Conservation (phyloP, 768 basidiomycete species). For the Boletus insuetus region DNA sequence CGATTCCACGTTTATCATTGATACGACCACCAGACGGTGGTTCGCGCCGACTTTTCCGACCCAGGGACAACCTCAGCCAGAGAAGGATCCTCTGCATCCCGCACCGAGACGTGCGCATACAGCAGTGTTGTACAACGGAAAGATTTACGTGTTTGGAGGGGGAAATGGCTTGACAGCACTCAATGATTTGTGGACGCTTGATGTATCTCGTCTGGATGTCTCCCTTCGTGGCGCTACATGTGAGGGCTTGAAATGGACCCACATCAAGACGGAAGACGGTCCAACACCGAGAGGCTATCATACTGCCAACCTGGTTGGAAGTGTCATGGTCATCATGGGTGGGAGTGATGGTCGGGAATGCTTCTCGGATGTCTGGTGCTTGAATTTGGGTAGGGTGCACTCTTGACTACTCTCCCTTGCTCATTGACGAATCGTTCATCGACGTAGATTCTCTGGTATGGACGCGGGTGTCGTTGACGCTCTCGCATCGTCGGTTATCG, state of each 20-base stretch:
- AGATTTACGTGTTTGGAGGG: slow-evolving; percentile 89
- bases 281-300: slow-evolving; percentile 83
- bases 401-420: not conserved
- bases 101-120: slow-evolving; percentile 86
- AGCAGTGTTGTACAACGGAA: slow-evolving; percentile 65
- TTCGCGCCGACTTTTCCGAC: slow-evolving; percentile 40
- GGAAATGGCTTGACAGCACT: slow-evolving; percentile 89
- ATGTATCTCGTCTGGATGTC: slow-evolving; percentile 49
- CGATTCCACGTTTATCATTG: slow-evolving; percentile 78
- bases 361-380: slow-evolving; percentile 84
- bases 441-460: slow-evolving; percentile 27
- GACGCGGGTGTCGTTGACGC: slow-evolving; percentile 24
- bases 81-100: slow-evolving; percentile 35
- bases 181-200: slow-evolving; percentile 87
- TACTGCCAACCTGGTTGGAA: slow-evolving; percentile 81
- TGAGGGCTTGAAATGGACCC: slow-evolving; percentile 51
- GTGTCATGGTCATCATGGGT: slow-evolving; percentile 85
- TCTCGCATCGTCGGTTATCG: slow-evolving; percentile 60
- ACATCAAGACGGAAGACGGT: slow-evolving; percentile 53
- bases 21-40: slow-evolving; percentile 74
- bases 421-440: not conserved
- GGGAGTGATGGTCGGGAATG: slow-evolving; percentile 89
- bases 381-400: slow-evolving; percentile 76
- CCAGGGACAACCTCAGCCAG: slow-evolving; percentile 4
- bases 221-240: slow-evolving; percentile 14